phyloP scores from a whole-genome alignment of 352 stramenopile genomes.

The Phytopythium cucurbitacearum region DNA sequence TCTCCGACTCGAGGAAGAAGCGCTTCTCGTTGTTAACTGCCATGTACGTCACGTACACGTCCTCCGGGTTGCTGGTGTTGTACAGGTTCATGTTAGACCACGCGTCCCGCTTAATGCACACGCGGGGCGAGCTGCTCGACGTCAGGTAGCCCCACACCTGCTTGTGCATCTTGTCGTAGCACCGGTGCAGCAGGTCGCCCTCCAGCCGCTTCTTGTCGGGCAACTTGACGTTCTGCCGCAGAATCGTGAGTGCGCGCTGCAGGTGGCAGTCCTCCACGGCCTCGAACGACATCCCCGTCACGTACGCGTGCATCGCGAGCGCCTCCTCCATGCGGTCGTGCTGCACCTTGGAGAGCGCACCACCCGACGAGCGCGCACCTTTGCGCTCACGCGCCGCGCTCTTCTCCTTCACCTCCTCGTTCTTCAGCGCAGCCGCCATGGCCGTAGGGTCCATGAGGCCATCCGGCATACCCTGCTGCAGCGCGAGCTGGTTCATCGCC shows the following conservation, averaged over 20 bases:
- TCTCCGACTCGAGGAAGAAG: slow-evolving; percentile 80
- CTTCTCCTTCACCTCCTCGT: slow-evolving; percentile 24
- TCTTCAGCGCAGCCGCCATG: slow-evolving; percentile 45
- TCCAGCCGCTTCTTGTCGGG: slow-evolving; percentile 73
- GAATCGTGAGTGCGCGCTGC: slow-evolving; percentile 52
- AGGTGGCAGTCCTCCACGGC: slow-evolving; percentile 69
- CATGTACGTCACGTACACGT: slow-evolving; percentile 77
- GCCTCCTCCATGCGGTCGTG: slow-evolving; percentile 72
- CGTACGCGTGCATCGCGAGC: slow-evolving; percentile 78
- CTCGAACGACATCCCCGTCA: slow-evolving; percentile 77
- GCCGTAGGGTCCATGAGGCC: slow-evolving; percentile 54
- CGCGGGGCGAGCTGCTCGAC: slow-evolving; percentile 37
- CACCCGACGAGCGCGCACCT: slow-evolving; percentile 16
- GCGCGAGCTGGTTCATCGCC: slow-evolving; percentile 66
- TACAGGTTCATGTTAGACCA: slow-evolving; percentile 82
- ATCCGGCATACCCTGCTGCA: slow-evolving; percentile 71
- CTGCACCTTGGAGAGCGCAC: slow-evolving; percentile 56
- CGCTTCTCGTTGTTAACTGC: slow-evolving; percentile 72
- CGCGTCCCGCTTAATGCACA: slow-evolving; percentile 76
- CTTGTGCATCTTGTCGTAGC: slow-evolving; percentile 85
- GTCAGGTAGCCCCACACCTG: slow-evolving; percentile 77
- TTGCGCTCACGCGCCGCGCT: slow-evolving; percentile 25
- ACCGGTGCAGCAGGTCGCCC: slow-evolving; percentile 52
- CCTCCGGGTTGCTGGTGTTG: slow-evolving; percentile 59
- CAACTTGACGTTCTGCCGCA: slow-evolving; percentile 52